Evolutionary conservation across 495 filamentous ascomycete genomes (phyloP).

Genomic region (Xylaria flabelliformis): DNA sequence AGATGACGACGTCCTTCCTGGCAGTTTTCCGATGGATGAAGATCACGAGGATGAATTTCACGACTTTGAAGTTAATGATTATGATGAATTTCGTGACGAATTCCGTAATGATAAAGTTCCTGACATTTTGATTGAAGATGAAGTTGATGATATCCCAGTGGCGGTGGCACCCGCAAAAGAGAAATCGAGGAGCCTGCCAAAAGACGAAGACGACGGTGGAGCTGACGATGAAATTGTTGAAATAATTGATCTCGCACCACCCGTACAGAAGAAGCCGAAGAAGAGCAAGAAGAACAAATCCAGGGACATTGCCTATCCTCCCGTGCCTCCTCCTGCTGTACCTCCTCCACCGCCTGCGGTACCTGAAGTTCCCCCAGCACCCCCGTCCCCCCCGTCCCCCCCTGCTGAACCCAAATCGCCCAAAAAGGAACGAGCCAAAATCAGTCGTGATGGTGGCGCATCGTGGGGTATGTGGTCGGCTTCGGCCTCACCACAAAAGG

Average conservation of each 20-base stretch:
- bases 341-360: slow-evolving; percentile 53
- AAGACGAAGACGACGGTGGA: slow-evolving; percentile 45
- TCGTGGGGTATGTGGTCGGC: slow-evolving; percentile 55
- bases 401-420: slow-evolving; percentile 47
- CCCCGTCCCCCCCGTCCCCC: slow-evolving; percentile 48
- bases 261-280: slow-evolving; percentile 53
- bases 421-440: slow-evolving; percentile 55
- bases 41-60: not conserved
- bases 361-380: slow-evolving; percentile 53
- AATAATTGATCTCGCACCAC: slow-evolving; percentile 52
- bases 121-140: slow-evolving; percentile 10
- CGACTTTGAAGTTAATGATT: not conserved
- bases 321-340: slow-evolving; percentile 42
- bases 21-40: slow-evolving; percentile 52
- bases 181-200: slow-evolving; percentile 41
- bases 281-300: slow-evolving; percentile 46
- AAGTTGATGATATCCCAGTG: slow-evolving; percentile 46
- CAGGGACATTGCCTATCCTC: slow-evolving; percentile 40
- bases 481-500: slow-evolving; percentile 42
- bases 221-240: slow-evolving; percentile 55
- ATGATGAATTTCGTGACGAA: slow-evolving; percentile 14
- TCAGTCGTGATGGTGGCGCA: slow-evolving; percentile 49
- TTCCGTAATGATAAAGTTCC: not conserved
- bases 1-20: slow-evolving; percentile 58
- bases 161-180: slow-evolving; percentile 47